Evolutionary conservation across 2,329 filamentous ascomycete genomes (phyloP), one percentile per base, ranked within the genome.

Genomic region (Venturia oleaginea): DNA sequence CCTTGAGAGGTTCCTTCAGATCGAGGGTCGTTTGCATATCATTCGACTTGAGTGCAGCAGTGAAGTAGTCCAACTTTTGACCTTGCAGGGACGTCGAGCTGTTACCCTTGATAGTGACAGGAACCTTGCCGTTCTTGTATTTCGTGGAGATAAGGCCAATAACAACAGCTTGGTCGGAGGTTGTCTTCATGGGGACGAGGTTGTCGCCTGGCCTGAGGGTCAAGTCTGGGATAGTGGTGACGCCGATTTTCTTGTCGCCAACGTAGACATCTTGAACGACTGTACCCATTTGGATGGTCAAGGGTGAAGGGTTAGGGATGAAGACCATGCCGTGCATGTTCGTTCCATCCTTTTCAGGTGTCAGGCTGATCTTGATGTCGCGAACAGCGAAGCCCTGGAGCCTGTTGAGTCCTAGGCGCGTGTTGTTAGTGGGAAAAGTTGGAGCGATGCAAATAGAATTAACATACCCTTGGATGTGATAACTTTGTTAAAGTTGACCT

Each of bases 271-370:
- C 75, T 74, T 88, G 87, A 34, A 82, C 82, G 42, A 84, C 78
- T 69, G 89, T 87, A 69, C 87, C 87, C 79, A 90, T 82, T 40
- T 87, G 81, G 62, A 90, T 79, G n/a, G 81, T 84, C 71, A 87
- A 80, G 62, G 83, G 75, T 1, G 86, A 87, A 7, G 79, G 80
- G 73, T 90, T 90, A 68, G 84, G 85, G 61, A 90, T 86, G 65
- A 77, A 77, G 65, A 82, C 80, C 17, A 77, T 81, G 68, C 81
- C 86, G 62, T 80, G 75, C 75, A 90, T 86, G 76, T 89, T 90
- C 71, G 81, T 79, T 67, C 78, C 80, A 63, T 80, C 76, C 11
- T 71, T 67, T 32, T 59, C 74, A 40, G 40, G 59, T 42, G 42
- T 32, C 66, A 80, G 69, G 40, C 77, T 73, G 67, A 87, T 79